phyloP scores from a whole-genome alignment of 768 basidiomycete species.

The Suillus cothurnatus region DNA sequence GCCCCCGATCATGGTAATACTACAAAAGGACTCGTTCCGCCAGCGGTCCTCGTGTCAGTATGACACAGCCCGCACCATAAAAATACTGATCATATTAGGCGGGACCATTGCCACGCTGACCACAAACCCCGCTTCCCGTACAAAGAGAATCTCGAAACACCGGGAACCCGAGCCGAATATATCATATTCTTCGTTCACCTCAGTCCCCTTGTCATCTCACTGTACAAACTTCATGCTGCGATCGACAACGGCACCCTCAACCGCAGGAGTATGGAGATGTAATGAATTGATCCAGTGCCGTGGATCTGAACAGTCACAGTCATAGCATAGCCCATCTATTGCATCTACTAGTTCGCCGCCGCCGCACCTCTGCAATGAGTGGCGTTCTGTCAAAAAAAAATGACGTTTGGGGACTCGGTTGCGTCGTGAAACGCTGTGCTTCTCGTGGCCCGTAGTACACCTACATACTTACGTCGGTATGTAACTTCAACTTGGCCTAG shows the following conservation, averaged over 20 bases:
- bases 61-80: background rate
- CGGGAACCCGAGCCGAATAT: background rate
- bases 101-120: background rate
- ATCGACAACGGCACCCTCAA: slow-evolving; percentile 3
- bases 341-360: background rate
- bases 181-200: background rate
- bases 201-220: background rate
- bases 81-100: background rate
- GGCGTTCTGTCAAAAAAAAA: background rate
- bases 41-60: background rate
- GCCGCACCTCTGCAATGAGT: background rate
- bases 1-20: background rate
- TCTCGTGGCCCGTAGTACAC: too few relatives aligned
- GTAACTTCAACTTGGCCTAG: background rate
- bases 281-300: background rate
- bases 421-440: background rate
- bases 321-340: background rate
- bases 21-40: background rate
- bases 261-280: background rate
- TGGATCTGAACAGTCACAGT: background rate
- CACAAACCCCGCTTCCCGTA: background rate
- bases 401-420: background rate
- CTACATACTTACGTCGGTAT: background rate
- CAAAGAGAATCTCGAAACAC: background rate
- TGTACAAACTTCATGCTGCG: background rate